phyloP scores from a whole-genome alignment of 768 basidiomycete species.

The Russula olivacea region DNA sequence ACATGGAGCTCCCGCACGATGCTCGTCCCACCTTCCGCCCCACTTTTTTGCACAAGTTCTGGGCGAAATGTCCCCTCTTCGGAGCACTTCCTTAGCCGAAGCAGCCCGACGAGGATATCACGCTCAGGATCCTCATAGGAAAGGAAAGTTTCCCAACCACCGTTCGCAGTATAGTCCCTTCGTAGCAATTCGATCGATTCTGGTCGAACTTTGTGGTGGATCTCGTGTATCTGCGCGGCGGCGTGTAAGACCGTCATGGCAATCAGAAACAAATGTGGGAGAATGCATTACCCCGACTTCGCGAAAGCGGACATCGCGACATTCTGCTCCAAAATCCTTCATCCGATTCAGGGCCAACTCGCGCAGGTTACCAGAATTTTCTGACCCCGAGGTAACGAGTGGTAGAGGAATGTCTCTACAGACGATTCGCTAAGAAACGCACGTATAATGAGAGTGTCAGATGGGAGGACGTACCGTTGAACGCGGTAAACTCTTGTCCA shows the following conservation, averaged over 20 bases:
- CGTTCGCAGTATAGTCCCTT: slow-evolving; percentile 94
- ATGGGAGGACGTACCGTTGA: slow-evolving; percentile 56
- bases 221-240: slow-evolving; percentile 80
- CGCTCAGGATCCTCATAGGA: slow-evolving; percentile 98
- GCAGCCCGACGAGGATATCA: slow-evolving; percentile 91
- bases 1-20: slow-evolving; percentile 96
- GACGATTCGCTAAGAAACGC: background rate
- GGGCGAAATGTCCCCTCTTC: slow-evolving; percentile 96
- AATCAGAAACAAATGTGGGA: slow-evolving; percentile 1
- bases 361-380: slow-evolving; percentile 94
- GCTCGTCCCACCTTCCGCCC: slow-evolving; percentile 73
- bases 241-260: background rate
- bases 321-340: slow-evolving; percentile 98
- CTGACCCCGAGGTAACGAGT: slow-evolving; percentile 92
- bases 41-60: slow-evolving; percentile 67
- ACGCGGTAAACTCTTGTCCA: slow-evolving; percentile 99
- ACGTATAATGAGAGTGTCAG: background rate
- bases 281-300: slow-evolving; percentile 82
- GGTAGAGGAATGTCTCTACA: slow-evolving; percentile 93
- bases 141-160: slow-evolving; percentile 99
- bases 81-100: slow-evolving; percentile 90
- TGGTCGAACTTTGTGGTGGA: slow-evolving; percentile 95
- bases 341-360: slow-evolving; percentile 94
- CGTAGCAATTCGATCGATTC: slow-evolving; percentile 93
- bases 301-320: slow-evolving; percentile 93